Evolutionary conservation across 106 monocot genomes (phyloP).

Genomic region (Dendrobium officinale): DNA sequence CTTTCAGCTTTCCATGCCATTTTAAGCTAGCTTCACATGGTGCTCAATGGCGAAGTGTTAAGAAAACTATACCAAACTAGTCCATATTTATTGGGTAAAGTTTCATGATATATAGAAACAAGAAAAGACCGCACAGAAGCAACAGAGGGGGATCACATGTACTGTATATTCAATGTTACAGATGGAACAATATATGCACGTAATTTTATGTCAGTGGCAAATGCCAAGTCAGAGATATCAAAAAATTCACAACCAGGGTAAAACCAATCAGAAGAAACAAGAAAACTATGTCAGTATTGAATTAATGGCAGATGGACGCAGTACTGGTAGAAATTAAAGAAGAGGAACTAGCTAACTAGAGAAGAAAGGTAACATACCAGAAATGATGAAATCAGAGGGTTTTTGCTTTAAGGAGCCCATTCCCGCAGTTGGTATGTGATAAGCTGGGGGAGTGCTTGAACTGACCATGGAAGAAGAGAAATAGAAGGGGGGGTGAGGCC

Average conservation of each 20-base stretch:
- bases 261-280: background rate
- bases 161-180: background rate
- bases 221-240: background rate
- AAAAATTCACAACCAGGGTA: background rate
- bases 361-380: background rate
- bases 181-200: conserved; percentile 3
- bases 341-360: background rate
- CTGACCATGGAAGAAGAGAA: background rate
- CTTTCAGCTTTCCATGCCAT: background rate
- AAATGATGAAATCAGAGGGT: background rate
- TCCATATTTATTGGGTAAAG: background rate
- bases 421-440: background rate
- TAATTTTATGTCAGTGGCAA: background rate
- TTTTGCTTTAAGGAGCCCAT: background rate
- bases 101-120: background rate
- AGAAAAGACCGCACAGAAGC: conserved; percentile 1
- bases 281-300: background rate
- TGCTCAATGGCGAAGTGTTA: background rate
- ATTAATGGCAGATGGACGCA: background rate
- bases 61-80: background rate
- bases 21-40: background rate
- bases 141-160: background rate
- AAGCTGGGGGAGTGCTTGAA: background rate
- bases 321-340: background rate
- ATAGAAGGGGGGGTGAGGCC: background rate